These are phyloP conservation scores for Candida adriatica DNA, from an alignment of 805 yeast species.

Conservation along the genomic window DNA sequence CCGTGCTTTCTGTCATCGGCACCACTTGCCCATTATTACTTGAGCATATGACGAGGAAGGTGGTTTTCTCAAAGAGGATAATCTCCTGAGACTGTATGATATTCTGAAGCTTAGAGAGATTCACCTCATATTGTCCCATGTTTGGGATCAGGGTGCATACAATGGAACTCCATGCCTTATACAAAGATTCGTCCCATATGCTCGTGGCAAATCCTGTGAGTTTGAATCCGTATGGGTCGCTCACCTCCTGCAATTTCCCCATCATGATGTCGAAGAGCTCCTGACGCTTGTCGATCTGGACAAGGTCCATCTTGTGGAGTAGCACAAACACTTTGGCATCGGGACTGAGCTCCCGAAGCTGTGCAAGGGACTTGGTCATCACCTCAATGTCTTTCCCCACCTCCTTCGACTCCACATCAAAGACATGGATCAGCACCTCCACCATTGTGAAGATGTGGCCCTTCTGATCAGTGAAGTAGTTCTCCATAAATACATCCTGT, in stretches of 20 bases:
- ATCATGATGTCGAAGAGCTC: slow-evolving; percentile 81
- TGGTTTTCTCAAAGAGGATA: slow-evolving; percentile 86
- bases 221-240: slow-evolving; percentile 61
- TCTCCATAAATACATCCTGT: slow-evolving; percentile 94
- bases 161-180: slow-evolving; percentile 95
- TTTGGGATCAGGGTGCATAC: slow-evolving; percentile 94
- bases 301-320: slow-evolving; percentile 94
- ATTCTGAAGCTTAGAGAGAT: slow-evolving; percentile 63
- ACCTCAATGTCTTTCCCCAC: slow-evolving; percentile 91
- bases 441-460: slow-evolving; percentile 94
- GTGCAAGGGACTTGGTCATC: slow-evolving; percentile 75
- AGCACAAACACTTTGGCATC: slow-evolving; percentile 87
- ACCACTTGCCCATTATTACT: slow-evolving; percentile 22
- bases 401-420: slow-evolving; percentile 90
- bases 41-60: slow-evolving; percentile 60
- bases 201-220: slow-evolving; percentile 84
- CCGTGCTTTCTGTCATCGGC: slow-evolving; percentile 9
- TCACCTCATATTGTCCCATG: slow-evolving; percentile 71
- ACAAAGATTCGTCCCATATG: slow-evolving; percentile 26
- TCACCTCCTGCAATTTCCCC: slow-evolving; percentile 69
- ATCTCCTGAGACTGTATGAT: slow-evolving; percentile 83
- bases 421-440: slow-evolving; percentile 91
- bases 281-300: slow-evolving; percentile 76
- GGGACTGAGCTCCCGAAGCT: slow-evolving; percentile 79
- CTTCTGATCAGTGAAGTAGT: slow-evolving; percentile 79